Conservation (phyloP, 768 basidiomycete species). For the Suillus clintonianus region DNA sequence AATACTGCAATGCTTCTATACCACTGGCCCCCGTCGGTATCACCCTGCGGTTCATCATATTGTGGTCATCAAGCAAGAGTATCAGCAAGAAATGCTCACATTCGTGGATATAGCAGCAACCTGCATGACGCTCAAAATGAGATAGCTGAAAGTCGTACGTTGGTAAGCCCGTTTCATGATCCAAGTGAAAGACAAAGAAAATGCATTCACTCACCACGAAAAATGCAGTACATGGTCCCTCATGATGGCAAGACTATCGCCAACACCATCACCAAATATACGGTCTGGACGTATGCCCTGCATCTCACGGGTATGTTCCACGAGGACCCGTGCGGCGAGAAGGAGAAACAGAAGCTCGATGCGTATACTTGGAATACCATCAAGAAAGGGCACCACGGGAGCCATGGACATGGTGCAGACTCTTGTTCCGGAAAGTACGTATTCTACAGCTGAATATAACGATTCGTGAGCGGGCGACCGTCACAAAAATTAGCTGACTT, state of each 20-base stretch:
- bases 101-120: neutral
- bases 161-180: neutral
- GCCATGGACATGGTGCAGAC: neutral
- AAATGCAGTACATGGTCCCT: neutral
- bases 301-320: neutral
- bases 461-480: neutral
- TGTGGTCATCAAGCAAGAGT: neutral
- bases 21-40: neutral
- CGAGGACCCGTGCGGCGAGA: neutral
- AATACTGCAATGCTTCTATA: neutral
- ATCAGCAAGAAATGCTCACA: neutral
- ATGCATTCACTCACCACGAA: neutral
- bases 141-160: neutral
- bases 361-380: neutral
- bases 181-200: neutral
- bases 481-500: neutral
- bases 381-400: neutral
- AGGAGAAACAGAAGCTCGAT: neutral
- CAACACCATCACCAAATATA: neutral
- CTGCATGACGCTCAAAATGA: neutral
- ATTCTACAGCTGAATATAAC: neutral
- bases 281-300: neutral
- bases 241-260: neutral
- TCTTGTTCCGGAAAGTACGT: neutral
- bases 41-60: neutral